Base-by-base conservation (phyloP, 2,329 filamentous ascomycete genomes). In the Fusarium torulosum region DNA sequence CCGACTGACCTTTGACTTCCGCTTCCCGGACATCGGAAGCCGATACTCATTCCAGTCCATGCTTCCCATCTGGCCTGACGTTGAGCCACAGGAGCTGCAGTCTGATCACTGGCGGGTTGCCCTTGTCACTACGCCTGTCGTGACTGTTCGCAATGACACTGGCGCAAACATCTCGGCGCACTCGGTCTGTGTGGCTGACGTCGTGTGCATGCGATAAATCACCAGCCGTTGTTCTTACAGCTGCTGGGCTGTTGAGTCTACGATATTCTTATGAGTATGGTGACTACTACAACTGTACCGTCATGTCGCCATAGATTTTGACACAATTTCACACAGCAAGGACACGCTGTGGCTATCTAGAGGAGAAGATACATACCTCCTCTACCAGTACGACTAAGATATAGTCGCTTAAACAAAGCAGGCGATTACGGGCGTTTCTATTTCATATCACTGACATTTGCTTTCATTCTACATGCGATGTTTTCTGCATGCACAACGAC, bases 71-170 rank as follows among this genome's bases (percentile, higher is more conserved):
- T 84, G 85, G 75, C 78, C 79, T 23, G 66, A 72, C 35, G 69
- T 77, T 27, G 78, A 82, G 35, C 76, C 80, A 1, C 73, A 78
- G 54, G 77, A 81, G 51, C 74, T 87, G 20, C 84, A 86, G 75
- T 76, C 79, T 7, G 79, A 80, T 69, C 84, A 86, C 69, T 83
- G 79, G 75, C 82, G 85, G 7, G 74, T 88, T n/a, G 82, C 83
- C 53, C 78, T 87, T 3, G 83, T 85, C 27, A 82, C 85, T 7
- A 86, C 85, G 0, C 86, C 86, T 1, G 80, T 83, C 10, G 81
- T 88, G 44, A 86, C 84, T 3, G 81, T 85, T 68, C 80, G 85
- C 31, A 85, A 86, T 64, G 85, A 87, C 37, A 80, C 76, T 3
- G 83, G 82, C 15, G 71, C 75, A 43, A 80, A 79, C 53, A 81